Evolutionary conservation across 331 rosid species (phyloP).

Genomic region (Quercus phellos): DNA sequence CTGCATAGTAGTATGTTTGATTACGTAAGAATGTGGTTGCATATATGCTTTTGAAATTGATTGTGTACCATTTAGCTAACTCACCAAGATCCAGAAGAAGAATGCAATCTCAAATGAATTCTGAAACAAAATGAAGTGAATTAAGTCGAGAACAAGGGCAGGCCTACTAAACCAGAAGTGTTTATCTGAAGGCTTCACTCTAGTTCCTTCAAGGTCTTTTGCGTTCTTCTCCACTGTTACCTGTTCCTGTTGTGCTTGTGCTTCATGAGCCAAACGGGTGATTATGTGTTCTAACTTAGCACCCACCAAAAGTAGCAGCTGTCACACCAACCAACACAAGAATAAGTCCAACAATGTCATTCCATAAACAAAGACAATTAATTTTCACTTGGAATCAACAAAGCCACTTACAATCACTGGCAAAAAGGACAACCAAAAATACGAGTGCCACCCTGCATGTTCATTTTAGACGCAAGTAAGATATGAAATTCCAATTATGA

Average conservation of each 20-base stretch:
- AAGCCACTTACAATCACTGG: conserved; percentile 71
- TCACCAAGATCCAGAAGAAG: conserved; percentile 93
- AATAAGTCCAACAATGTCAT: conserved; percentile 16
- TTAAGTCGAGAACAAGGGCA: conserved; percentile 50
- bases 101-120: conserved; percentile 92
- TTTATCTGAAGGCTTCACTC: conserved; percentile 71
- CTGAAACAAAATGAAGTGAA: conserved; percentile 93
- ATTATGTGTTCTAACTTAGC: conserved; percentile 84
- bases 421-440: conserved; percentile 88
- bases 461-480: conserved; percentile 1
- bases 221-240: background rate
- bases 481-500: background rate
- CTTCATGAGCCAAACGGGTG: conserved; percentile 55
- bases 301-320: conserved; percentile 89
- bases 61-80: background rate
- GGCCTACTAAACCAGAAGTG: conserved; percentile 72
- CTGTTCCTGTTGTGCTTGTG: conserved; percentile 8
- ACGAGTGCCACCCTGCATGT: conserved; percentile 85
- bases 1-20: conserved; percentile 38
- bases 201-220: background rate
- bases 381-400: conserved; percentile 3
- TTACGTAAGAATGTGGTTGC: background rate
- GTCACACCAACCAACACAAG: conserved; percentile 24
- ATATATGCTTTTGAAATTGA: conserved; percentile 5
- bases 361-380: conserved; percentile 11